A percentile compares a stretch with the other conserved stretches of the same genome.
These are phyloP conservation scores for Termitomyces sp. DNA, from an alignment of 768 basidiomycete species.

Conservation along the genomic window DNA sequence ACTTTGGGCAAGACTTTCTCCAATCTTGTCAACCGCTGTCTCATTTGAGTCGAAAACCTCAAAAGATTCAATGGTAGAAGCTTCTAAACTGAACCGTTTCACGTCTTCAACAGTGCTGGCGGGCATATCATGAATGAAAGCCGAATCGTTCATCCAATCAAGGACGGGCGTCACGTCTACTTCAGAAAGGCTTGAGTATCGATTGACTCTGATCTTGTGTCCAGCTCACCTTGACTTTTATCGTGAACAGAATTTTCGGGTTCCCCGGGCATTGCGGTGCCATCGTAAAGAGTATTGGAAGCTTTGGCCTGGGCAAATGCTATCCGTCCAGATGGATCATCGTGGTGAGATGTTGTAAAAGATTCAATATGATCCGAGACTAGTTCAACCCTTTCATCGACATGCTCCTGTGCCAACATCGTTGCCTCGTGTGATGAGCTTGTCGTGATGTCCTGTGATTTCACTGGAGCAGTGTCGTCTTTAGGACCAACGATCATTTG, in stretches of 20 bases:
- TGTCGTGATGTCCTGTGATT: background rate
- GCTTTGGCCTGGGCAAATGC: background rate
- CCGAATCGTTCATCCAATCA: background rate
- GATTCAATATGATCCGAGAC: background rate
- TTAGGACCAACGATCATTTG: background rate
- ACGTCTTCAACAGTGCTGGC: background rate
- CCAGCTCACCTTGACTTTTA: background rate
- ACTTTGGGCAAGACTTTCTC: background rate
- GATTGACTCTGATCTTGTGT: background rate
- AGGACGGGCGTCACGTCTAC: background rate
- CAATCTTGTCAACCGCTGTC: background rate
- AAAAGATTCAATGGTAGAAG: background rate
- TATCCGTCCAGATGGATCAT: background rate
- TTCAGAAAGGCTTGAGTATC: background rate
- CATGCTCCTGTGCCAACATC: background rate
- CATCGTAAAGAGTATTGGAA: slow-evolving; percentile 12
- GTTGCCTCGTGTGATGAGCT: background rate
- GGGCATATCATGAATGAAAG: background rate
- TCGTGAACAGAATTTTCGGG: background rate
- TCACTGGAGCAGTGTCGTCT: background rate
- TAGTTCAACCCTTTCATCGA: background rate
- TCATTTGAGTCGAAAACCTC: background rate
- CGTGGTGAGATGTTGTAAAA: background rate
- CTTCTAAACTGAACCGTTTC: background rate
- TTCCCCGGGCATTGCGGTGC: background rate